Evolutionary conservation across 768 basidiomycete species (phyloP), one percentile per base, ranked within the genome.

Genomic region (Amanita rimosa): DNA sequence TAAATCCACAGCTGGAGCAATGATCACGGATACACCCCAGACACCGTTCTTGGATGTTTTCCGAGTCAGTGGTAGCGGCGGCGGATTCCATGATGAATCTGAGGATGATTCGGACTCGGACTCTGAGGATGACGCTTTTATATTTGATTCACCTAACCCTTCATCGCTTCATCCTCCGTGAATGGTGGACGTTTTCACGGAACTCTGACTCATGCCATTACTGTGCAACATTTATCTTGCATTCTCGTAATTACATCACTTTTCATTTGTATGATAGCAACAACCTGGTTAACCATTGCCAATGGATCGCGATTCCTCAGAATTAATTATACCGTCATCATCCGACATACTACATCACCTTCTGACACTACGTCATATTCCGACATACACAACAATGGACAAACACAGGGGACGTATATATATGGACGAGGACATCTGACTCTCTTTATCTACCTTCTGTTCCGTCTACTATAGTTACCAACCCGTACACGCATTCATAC

Each of bases 21-120:
- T 74, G 39, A 57, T 72, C 13, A 67, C 68, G 7, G 83, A 82
- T 55, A 66, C 74, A 14, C 86, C 86, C 2, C 81, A 81, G 55
- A 89, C 86, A n/a, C 86, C 86, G 3, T 86, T 85, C 66, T 65
- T 79, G 8, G 85, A 87, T 58, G 79, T 83, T 27, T 89, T 89
- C 69, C 71, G 74, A 45, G 75, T 88, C 21, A 72, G 72, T 13
- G 64, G 64, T 17, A 10, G 62, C 64, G 53, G 58, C 60, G 17
- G 26, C 31, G 68, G 69, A 34, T 71, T 68, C 34, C 62, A 73
- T 42, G 74, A 78, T 7, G 66, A 69, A 42, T 78, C 74, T 27
- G 77, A 74, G 16, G 65, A 71, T 17, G 65, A 71, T 44, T 74
- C 72, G 53, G 69, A 67, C 61, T 65, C 61, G 48, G 74, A 75